Percentiles rank a stretch among this genome's conserved stretches.
phyloP scores from a whole-genome alignment of 2,329 filamentous ascomycete genomes.

The Trichothecium roseum region DNA sequence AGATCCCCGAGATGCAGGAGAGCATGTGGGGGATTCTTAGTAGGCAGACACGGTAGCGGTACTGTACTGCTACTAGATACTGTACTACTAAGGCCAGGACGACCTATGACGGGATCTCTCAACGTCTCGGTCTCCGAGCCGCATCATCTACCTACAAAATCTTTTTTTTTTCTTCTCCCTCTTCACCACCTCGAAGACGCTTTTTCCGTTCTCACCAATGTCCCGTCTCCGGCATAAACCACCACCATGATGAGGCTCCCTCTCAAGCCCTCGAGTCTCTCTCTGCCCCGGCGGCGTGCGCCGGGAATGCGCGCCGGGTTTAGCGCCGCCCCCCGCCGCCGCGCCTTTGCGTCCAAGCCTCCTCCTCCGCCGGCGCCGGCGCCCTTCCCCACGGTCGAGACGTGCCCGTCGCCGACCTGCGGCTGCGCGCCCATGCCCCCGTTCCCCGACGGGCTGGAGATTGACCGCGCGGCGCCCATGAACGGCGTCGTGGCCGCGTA shows the following conservation, averaged over 20 bases:
- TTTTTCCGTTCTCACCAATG: constrained; percentile 1
- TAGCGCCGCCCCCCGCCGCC: neutral
- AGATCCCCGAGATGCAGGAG: no score
- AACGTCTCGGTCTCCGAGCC: constrained; percentile 1
- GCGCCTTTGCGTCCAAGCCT: neutral
- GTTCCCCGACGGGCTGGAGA: constrained; percentile 57
- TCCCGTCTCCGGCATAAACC: neutral
- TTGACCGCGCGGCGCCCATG: constrained; percentile 60
- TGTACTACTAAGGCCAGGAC: no score
- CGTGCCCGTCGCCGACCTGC: constrained; percentile 70
- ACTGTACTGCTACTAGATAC: no score
- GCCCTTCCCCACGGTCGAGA: constrained; percentile 32
- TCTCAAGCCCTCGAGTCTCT: neutral
- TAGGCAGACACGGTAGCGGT: no score
- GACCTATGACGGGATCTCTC: no score
- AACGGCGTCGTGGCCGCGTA: constrained; percentile 72
- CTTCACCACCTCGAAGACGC: neutral
- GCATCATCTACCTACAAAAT: neutral
- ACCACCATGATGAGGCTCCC: neutral
- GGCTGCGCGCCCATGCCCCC: constrained; percentile 56
- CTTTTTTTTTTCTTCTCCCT: neutral
- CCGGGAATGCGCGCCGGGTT: neutral
- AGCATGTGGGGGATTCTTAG: no score
- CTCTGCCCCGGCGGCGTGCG: neutral
- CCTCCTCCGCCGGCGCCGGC: constrained; percentile 10